Conservation (phyloP, 805 yeast species). For the Saccharomycopsis schoenii region DNA sequence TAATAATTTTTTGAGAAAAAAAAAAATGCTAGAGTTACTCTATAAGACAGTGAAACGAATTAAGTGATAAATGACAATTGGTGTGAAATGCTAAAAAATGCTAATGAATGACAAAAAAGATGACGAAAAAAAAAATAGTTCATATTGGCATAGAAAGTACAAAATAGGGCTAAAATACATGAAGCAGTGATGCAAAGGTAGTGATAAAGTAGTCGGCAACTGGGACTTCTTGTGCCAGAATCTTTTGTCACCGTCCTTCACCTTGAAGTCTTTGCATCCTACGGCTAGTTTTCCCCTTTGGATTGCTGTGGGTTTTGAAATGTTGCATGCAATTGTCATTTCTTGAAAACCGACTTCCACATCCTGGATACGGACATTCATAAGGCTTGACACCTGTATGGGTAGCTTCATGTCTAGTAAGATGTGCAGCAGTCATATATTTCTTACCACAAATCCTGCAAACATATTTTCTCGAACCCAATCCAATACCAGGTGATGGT, state of each 20-base stretch:
- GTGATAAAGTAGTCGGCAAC: not conserved
- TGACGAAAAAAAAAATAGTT: not conserved
- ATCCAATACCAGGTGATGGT: not conserved
- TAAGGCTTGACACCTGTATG: constrained; percentile 18
- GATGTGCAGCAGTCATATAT: constrained; percentile 17
- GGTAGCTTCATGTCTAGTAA: constrained; percentile 11
- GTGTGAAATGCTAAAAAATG: not conserved
- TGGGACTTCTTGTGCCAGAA: not conserved
- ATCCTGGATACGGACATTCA: constrained; percentile 17
- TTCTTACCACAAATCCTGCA: constrained; percentile 14
- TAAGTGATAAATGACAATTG: not conserved
- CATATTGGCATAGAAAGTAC: too few species aligned
- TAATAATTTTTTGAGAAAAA: not conserved
- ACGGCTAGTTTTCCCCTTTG: constrained; percentile 16
- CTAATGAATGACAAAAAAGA: not conserved
- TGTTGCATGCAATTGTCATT: constrained; percentile 19
- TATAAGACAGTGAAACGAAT: not conserved
- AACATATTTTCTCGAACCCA: constrained; percentile 3
- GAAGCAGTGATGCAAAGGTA: not conserved
- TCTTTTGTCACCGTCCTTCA: not conserved
- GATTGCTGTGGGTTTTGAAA: constrained; percentile 17
- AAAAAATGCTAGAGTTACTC: not conserved
- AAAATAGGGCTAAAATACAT: too few species aligned
- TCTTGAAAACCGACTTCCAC: constrained; percentile 16
- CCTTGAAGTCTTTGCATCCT: constrained; percentile 11